Conservation (phyloP, 2,329 filamentous ascomycete genomes). For the Fusarium annulatum region DNA sequence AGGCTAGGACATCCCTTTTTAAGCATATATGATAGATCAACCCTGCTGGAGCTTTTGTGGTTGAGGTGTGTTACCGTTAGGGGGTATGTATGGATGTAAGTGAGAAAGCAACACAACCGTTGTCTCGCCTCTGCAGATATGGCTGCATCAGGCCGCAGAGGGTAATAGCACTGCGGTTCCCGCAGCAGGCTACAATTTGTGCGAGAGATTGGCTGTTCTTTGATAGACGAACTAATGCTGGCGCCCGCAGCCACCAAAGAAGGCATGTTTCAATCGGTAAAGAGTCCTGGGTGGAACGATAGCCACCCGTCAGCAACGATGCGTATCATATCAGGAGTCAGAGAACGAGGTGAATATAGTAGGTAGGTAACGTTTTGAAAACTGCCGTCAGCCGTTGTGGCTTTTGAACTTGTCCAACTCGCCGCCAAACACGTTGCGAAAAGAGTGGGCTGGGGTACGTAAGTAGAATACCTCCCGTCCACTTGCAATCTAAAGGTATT, state of each 20-base stretch:
- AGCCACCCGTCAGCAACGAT: neutral
- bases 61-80: constrained; percentile 2
- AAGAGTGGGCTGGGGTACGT: constrained; percentile 26
- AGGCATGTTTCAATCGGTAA: constrained; percentile 9
- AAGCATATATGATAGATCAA: constrained; percentile 24
- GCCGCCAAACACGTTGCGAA: constrained; percentile 26
- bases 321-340: neutral
- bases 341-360: neutral
- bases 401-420: constrained; percentile 24
- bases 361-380: constrained; percentile 15
- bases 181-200: constrained; percentile 5
- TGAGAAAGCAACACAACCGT: constrained; percentile 4
- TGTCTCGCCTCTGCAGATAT: constrained; percentile 21
- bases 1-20: neutral
- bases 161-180: constrained; percentile 8
- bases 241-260: constrained; percentile 27
- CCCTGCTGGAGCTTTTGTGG: neutral
- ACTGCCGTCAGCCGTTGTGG: constrained; percentile 31
- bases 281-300: constrained; percentile 1
- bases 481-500: neutral
- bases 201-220: constrained; percentile 13
- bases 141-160: constrained; percentile 21
- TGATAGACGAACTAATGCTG: constrained; percentile 22
- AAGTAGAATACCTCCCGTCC: neutral
- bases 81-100: constrained; percentile 6